phyloP scores from a whole-genome alignment of 1,139 yeast genomes.

The Debaryomyces singareniensis region DNA sequence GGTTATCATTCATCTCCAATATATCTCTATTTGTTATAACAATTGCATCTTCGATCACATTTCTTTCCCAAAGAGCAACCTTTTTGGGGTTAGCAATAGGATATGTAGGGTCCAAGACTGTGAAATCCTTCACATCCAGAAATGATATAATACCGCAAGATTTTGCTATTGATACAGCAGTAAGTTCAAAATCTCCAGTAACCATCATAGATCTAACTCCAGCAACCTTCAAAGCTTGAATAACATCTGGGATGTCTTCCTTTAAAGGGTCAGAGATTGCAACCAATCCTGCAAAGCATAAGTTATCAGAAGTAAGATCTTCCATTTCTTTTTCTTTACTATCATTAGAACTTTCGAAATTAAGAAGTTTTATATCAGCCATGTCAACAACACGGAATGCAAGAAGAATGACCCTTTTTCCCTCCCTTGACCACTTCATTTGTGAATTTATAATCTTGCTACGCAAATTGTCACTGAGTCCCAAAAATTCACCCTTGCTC shows the following conservation, averaged over 20 bases:
- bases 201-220: slow-evolving; percentile 48
- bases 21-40: slow-evolving; percentile 37
- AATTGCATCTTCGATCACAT: slow-evolving; percentile 17
- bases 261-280: slow-evolving; percentile 51
- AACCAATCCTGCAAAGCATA: slow-evolving; percentile 39
- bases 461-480: slow-evolving; percentile 46
- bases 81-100: slow-evolving; percentile 1
- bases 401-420: slow-evolving; percentile 41
- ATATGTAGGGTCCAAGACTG: slow-evolving; percentile 9
- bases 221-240: slow-evolving; percentile 34
- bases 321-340: slow-evolving; percentile 37
- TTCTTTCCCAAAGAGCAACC: slow-evolving; percentile 4
- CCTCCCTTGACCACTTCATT: slow-evolving; percentile 32
- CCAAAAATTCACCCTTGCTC: slow-evolving; percentile 47
- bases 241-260: slow-evolving; percentile 34
- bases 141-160: slow-evolving; percentile 37
- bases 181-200: slow-evolving; percentile 48
- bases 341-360: slow-evolving; percentile 24
- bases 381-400: too few species aligned
- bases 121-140: slow-evolving; percentile 17
- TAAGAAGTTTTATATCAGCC: slow-evolving; percentile 15
- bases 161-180: slow-evolving; percentile 48
- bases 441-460: slow-evolving; percentile 21
- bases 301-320: slow-evolving; percentile 34
- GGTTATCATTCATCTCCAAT: slow-evolving; percentile 28